phyloP scores from a whole-genome alignment of 192 early-diverging fungal genomes.

The Coemansia sp. region DNA sequence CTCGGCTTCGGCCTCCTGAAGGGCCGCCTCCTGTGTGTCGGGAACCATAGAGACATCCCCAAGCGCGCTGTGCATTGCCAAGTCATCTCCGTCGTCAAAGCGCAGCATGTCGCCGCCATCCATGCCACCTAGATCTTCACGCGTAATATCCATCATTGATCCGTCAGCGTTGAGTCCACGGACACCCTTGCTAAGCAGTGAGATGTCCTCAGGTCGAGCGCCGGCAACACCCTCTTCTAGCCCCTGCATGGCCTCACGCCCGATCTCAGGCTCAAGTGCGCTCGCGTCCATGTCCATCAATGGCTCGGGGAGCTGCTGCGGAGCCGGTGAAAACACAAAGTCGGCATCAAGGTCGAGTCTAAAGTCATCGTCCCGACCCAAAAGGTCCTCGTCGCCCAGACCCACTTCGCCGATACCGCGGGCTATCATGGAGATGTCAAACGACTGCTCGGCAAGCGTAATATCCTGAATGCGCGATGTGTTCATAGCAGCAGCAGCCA shows the following conservation, averaged over 20 bases:
- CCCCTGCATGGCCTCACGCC: conserved; percentile 55
- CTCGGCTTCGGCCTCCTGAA: conserved; percentile 47
- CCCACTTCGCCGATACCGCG: conserved; percentile 32
- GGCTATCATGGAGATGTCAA: conserved; percentile 52
- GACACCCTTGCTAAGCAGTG: conserved; percentile 30
- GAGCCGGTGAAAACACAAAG: conserved; percentile 42
- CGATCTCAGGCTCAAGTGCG: conserved; percentile 57
- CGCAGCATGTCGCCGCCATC: conserved; percentile 22
- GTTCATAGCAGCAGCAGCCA: conserved; percentile 38
- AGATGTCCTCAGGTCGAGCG: conserved; percentile 26
- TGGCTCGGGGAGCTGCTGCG: conserved; percentile 23
- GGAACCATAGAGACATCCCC: conserved; percentile 26
- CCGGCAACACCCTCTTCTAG: conserved; percentile 41
- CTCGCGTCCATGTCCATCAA: conserved; percentile 23
- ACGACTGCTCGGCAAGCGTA: conserved; percentile 59
- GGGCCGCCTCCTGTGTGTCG: conserved; percentile 38
- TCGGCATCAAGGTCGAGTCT: conserved; percentile 50
- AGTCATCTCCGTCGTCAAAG: conserved; percentile 20
- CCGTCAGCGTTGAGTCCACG: conserved; percentile 9
- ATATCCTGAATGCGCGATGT: conserved; percentile 69
- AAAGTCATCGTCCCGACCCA: conserved; percentile 59
- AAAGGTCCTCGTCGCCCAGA: conserved; percentile 52
- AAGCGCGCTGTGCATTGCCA: conserved; percentile 19
- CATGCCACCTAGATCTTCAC: conserved; percentile 24
- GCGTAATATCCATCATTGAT: conserved; percentile 23